Conservation (phyloP, 2,329 filamentous ascomycete genomes). For the Cadophora gregata region DNA sequence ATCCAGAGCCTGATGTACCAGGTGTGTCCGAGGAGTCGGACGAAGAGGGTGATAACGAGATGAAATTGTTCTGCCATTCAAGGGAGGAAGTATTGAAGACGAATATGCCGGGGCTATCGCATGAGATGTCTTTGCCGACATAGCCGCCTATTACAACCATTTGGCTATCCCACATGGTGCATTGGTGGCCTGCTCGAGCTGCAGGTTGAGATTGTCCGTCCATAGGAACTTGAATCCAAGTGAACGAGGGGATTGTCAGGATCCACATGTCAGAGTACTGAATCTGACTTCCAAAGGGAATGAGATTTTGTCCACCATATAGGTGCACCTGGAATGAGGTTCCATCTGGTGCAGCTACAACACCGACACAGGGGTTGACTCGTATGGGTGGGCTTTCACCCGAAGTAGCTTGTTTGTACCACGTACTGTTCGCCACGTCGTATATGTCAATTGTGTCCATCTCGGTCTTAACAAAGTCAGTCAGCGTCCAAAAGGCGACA, state of each 20-base stretch:
- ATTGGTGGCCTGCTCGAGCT: slow-evolving; percentile 70
- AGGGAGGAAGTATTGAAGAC: slow-evolving; percentile 73
- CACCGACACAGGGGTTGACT: slow-evolving; percentile 74
- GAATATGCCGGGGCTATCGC: slow-evolving; percentile 73
- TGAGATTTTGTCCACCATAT: slow-evolving; percentile 77
- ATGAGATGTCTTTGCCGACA: slow-evolving; percentile 62
- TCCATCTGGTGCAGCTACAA: slow-evolving; percentile 72
- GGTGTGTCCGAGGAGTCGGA: slow-evolving; percentile 15
- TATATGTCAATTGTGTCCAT: slow-evolving; percentile 78
- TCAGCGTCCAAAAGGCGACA: slow-evolving; percentile 39
- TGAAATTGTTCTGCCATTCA: slow-evolving; percentile 68
- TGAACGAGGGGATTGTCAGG: slow-evolving; percentile 73
- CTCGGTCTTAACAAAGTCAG: slow-evolving; percentile 52
- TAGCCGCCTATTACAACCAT: slow-evolving; percentile 76
- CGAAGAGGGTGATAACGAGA: slow-evolving; percentile 55
- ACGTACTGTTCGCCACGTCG: slow-evolving; percentile 72
- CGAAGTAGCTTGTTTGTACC: slow-evolving; percentile 76
- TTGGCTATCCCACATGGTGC: slow-evolving; percentile 72
- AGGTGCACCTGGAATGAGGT: slow-evolving; percentile 80
- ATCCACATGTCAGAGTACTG: slow-evolving; percentile 79
- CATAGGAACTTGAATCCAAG: slow-evolving; percentile 71
- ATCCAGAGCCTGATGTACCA: slow-evolving; percentile 46
- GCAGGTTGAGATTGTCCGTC: slow-evolving; percentile 59
- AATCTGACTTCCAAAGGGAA: slow-evolving; percentile 61
- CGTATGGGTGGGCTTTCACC: slow-evolving; percentile 67